Percentiles rank a stretch among this genome's conserved stretches.
phyloP scores from a whole-genome alignment of 2,329 filamentous ascomycete genomes.

The Colletotrichum siamense region DNA sequence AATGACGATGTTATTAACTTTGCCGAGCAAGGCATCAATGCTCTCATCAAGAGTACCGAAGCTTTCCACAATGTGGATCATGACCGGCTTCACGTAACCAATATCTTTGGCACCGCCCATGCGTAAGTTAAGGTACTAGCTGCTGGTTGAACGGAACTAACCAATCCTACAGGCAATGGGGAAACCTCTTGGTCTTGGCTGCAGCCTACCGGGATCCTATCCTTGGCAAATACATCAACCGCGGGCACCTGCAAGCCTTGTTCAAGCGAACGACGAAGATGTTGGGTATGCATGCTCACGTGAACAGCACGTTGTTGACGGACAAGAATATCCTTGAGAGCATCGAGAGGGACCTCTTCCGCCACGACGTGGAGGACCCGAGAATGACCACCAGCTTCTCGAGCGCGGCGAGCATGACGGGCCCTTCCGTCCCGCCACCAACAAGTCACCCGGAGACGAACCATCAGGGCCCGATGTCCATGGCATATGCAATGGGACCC shows the following conservation, averaged over 20 bases:
- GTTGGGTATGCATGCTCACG: slow-evolving; percentile 70
- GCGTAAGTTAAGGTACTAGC: slow-evolving; percentile 70
- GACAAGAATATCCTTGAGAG: slow-evolving; percentile 77
- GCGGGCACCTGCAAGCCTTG: slow-evolving; percentile 60
- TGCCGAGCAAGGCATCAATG: slow-evolving; percentile 69
- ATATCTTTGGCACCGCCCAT: slow-evolving; percentile 93
- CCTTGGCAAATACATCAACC: slow-evolving; percentile 63
- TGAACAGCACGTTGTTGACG: slow-evolving; percentile 75
- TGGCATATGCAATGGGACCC: slow-evolving; percentile 9
- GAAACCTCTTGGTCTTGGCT: slow-evolving; percentile 89
- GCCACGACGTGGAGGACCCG: slow-evolving; percentile 28
- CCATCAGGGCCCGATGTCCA: slow-evolving; percentile 4
- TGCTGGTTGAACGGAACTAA: not conserved
- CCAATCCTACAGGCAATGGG: slow-evolving; percentile 77
- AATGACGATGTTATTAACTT: slow-evolving; percentile 55
- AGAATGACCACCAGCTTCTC: slow-evolving; percentile 44
- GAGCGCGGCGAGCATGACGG: slow-evolving; percentile 24
- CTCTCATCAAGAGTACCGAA: slow-evolving; percentile 83
- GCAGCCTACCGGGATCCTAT: slow-evolving; percentile 75
- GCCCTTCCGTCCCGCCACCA: not conserved
- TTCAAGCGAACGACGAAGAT: slow-evolving; percentile 79
- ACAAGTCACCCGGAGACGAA: not conserved
- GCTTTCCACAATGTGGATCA: slow-evolving; percentile 73
- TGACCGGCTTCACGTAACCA: slow-evolving; percentile 86
- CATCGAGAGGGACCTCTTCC: slow-evolving; percentile 52